Conservation (phyloP, 306 rosid genomes). For the Malus sylvestris region DNA sequence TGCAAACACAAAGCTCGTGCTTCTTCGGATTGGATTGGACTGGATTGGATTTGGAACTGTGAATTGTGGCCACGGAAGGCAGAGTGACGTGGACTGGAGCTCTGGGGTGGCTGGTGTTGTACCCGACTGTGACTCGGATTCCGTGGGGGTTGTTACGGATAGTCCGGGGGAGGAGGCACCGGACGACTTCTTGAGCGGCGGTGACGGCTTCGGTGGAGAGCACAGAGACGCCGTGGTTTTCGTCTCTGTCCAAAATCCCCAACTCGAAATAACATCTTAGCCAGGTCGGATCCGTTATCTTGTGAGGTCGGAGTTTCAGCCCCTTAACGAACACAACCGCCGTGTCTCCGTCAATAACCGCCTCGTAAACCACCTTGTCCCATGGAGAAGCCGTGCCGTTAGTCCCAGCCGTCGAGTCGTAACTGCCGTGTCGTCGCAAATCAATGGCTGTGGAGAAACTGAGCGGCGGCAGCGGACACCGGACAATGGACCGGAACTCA, state of each 20-base stretch:
- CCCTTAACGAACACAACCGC: constrained; percentile 82
- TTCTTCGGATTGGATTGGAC: constrained; percentile 20
- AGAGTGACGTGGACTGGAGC: constrained; percentile 27
- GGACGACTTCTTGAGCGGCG: constrained; percentile 79
- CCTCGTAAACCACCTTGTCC: constrained; percentile 78
- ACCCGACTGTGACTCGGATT: constrained; percentile 53
- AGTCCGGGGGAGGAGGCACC: constrained; percentile 66
- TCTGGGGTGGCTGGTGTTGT: constrained; percentile 17
- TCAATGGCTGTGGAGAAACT: constrained; percentile 46
- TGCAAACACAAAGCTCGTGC: constrained; percentile 77
- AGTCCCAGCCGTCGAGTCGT: constrained; percentile 15
- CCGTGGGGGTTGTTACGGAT: constrained; percentile 36
- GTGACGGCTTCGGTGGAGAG: constrained; percentile 50
- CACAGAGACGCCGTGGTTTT: constrained; percentile 21
- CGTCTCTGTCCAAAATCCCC: constrained; percentile 5
- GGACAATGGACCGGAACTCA: constrained; percentile 52
- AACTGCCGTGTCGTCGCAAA: constrained; percentile 37
- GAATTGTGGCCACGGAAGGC: constrained; percentile 63
- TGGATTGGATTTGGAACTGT: not conserved
- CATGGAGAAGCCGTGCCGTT: constrained; percentile 38
- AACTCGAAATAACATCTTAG: constrained; percentile 65
- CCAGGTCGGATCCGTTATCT: constrained; percentile 61
- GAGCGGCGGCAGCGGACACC: constrained; percentile 57
- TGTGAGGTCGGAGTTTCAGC: constrained; percentile 73
- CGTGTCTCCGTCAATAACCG: constrained; percentile 58